Conservation (phyloP, 2,329 filamentous ascomycete species). For the Dactylellina haptotyla region DNA sequence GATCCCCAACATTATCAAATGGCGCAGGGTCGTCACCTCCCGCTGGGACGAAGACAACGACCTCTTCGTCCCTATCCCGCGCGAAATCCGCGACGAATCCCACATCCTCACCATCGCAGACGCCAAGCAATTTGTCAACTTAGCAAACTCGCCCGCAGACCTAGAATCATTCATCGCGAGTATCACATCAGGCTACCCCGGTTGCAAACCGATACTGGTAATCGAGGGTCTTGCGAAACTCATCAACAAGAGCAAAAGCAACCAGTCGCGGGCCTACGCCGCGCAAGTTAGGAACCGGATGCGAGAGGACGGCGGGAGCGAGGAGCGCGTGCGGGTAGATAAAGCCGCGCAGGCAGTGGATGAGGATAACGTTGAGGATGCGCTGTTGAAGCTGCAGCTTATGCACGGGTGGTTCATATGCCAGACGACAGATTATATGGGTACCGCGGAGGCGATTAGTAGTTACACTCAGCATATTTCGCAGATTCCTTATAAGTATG, state of each 20-base stretch:
- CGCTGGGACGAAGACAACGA: constrained; percentile 71
- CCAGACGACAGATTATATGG: constrained; percentile 70
- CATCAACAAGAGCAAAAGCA: constrained; percentile 75
- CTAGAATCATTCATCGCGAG: constrained; percentile 70
- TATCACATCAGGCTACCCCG: constrained; percentile 68
- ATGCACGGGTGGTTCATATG: constrained; percentile 74
- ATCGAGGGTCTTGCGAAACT: constrained; percentile 75
- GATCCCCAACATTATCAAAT: constrained; percentile 68
- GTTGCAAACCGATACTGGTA: constrained; percentile 72
- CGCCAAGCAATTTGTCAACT: constrained; percentile 73
- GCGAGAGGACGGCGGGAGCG: constrained; percentile 57
- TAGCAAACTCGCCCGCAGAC: constrained; percentile 65
- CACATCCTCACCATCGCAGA: constrained; percentile 72
- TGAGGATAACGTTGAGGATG: constrained; percentile 76
- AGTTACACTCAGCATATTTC: constrained; percentile 82
- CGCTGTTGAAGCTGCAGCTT: constrained; percentile 75
- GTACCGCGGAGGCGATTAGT: constrained; percentile 78
- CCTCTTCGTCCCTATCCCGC: constrained; percentile 72
- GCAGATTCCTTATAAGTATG: constrained; percentile 75
- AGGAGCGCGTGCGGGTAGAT: constrained; percentile 39
- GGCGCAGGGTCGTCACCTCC: constrained; percentile 75
- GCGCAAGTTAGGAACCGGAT: constrained; percentile 70
- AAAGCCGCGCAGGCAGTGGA: constrained; percentile 64
- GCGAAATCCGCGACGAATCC: constrained; percentile 65
- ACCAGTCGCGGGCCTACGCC: constrained; percentile 74